Base-by-base conservation (phyloP, 202 grass and related monocot species). In the Elaeis oleifera region DNA sequence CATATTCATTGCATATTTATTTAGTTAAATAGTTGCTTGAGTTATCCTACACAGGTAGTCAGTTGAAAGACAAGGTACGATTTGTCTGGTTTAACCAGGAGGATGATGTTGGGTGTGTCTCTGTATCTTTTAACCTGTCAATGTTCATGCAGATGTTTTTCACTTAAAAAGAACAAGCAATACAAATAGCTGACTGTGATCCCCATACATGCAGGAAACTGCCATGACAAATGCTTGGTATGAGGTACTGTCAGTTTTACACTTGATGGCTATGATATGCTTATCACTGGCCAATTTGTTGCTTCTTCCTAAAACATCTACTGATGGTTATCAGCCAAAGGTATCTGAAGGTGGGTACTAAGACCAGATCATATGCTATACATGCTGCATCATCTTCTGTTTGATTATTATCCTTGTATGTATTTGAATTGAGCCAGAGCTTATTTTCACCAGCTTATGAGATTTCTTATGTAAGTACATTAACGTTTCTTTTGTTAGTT, bases 81-180 rank as follows among this genome's bases (percentile, higher is more conserved):
- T 99, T 94, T 70, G 73, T 78, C 23, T 99, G 95, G 95, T 65
- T 82, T 71, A 99, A 99, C 80, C 95, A 89, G 65, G 82, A 94
- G 60, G 95, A 99, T 51, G 79, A 76, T 69, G 77, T 56, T 5
- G 85, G 82, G 94, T 94, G 64, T 39, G 73, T 16, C 29, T 59
- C 28, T 20, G 20, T 6, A 65, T 76, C 53, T 17, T 28, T 27
- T 26, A 51, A 15, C 39, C 51, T 15, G 25, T 51, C 16, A 15
- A 20, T 13, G 0, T 22, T 7, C 16, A 17, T 20, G 1, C 16
- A 62, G 23, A 36, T 36, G 1, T 5, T 36, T 19, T 51, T 61
- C 17, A 9, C 16, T 48, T 21, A 4, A 24, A 26, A 48, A 16
- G 36, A 27, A 49, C 13, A 18, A 70, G 39, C 15, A 58, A 49